Percentiles rank a stretch among this genome's conserved stretches.
These are phyloP conservation scores for Golubevia pallescens DNA, from an alignment of 1,284 basidiomycete genomes.

Conservation along the genomic window DNA sequence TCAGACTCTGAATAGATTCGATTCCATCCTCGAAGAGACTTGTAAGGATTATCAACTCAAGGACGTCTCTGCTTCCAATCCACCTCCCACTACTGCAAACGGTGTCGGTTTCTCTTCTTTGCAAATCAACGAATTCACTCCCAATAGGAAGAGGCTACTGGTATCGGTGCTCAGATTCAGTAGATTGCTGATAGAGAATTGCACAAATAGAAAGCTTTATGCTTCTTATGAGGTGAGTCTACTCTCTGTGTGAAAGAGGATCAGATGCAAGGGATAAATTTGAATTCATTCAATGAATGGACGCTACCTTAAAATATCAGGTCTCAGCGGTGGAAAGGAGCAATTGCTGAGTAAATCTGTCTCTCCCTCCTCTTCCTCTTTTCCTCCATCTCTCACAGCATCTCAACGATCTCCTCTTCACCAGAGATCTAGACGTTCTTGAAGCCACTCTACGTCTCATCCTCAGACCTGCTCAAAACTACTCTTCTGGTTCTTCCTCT, in stretches of 20 bases:
- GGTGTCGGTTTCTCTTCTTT: slow-evolving; percentile 22
- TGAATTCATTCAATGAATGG: too few species aligned
- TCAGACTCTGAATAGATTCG: slow-evolving; percentile 92
- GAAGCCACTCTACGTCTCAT: slow-evolving; percentile 83
- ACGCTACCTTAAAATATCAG: too few species aligned
- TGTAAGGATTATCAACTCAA: slow-evolving; percentile 74
- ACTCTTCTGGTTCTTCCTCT: slow-evolving; percentile 68
- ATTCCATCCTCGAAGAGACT: slow-evolving; percentile 80
- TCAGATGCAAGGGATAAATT: too few species aligned
- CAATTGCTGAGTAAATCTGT: background rate
- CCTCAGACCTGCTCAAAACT: slow-evolving; percentile 91
- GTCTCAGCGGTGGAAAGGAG: too few species aligned
- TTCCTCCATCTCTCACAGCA: slow-evolving; percentile 70
- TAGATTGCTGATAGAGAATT: slow-evolving; percentile 90
- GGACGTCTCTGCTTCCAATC: too few species aligned
- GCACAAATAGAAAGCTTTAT: slow-evolving; percentile 96
- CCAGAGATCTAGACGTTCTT: slow-evolving; percentile 87
- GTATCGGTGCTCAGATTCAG: slow-evolving; percentile 86
- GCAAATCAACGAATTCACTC: slow-evolving; percentile 78
- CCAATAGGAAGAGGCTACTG: slow-evolving; percentile 76
- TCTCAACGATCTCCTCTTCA: slow-evolving; percentile 83
- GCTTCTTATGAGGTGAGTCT: slow-evolving; percentile 89
- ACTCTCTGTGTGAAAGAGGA: too few species aligned
- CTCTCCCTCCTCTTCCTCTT: background rate
- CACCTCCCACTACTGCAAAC: too few species aligned